A percentile compares a stretch with the other conserved stretches of the same genome.
These are phyloP conservation scores for Pestalotiopsis fici DNA, from an alignment of 2,329 filamentous ascomycete species.

Conservation along the genomic window DNA sequence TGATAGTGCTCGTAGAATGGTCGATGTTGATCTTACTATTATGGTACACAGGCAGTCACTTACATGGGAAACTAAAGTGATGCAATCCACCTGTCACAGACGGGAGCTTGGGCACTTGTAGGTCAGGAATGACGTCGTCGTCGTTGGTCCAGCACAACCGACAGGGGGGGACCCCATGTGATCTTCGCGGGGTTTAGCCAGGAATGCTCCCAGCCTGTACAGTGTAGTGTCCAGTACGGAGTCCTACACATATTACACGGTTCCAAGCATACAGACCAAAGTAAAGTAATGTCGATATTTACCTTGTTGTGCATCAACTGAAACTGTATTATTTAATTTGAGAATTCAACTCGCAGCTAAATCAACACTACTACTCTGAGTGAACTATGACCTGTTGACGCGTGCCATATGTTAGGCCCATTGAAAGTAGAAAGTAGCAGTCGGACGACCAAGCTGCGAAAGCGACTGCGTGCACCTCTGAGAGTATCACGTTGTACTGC, in stretches of 20 bases:
- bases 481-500: too few species aligned
- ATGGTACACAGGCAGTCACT: neutral
- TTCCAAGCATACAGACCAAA: neutral
- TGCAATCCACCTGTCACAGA: conserved; percentile 1
- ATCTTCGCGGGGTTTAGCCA: neutral
- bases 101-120: neutral
- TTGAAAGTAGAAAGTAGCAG: too few species aligned
- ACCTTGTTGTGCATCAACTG: too few species aligned
- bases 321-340: too few species aligned
- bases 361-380: too few species aligned
- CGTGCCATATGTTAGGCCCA: too few species aligned
- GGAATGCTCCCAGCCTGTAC: neutral
- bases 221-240: neutral
- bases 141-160: neutral
- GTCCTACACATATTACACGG: neutral
- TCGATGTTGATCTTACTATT: neutral
- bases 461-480: too few species aligned
- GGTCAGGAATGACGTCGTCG: neutral
- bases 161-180: neutral
- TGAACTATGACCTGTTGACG: too few species aligned
- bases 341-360: too few species aligned
- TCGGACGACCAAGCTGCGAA: too few species aligned
- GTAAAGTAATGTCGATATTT: neutral
- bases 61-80: neutral
- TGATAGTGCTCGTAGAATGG: neutral